Conservation (phyloP, 306 rosid species). For the Acacia melanoxylon region DNA sequence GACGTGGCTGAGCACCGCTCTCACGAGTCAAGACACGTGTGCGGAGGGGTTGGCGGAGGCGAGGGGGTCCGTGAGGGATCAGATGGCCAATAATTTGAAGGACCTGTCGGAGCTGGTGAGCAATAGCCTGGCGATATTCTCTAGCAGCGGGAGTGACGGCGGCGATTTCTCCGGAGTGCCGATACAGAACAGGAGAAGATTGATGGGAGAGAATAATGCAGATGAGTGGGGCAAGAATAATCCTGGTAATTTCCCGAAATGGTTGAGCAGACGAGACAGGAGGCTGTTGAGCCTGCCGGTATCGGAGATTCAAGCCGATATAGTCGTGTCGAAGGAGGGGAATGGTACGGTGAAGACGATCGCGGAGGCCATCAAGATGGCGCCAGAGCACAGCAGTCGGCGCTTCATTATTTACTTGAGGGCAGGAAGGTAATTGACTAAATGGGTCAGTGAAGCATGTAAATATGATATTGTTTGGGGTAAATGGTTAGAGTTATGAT, state of each 20-base stretch:
- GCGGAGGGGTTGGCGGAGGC: slow-evolving; percentile 57
- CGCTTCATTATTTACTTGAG: slow-evolving; percentile 70
- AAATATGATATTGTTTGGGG: not conserved
- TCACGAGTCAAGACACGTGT: slow-evolving; percentile 91
- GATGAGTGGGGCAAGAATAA: slow-evolving; percentile 26
- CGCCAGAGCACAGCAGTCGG: slow-evolving; percentile 56
- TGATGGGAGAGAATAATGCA: slow-evolving; percentile 34
- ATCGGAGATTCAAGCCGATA: slow-evolving; percentile 68
- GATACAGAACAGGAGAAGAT: slow-evolving; percentile 59
- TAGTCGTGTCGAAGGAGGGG: slow-evolving; percentile 64
- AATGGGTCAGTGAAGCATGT: not conserved
- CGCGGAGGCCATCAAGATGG: slow-evolving; percentile 72
- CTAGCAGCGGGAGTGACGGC: slow-evolving; percentile 26
- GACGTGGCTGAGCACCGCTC: slow-evolving; percentile 90
- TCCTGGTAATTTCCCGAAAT: slow-evolving; percentile 57
- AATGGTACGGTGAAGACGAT: slow-evolving; percentile 62
- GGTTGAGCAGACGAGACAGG: slow-evolving; percentile 71
- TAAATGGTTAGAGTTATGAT: not conserved
- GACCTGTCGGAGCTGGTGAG: slow-evolving; percentile 81
- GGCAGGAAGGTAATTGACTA: slow-evolving; percentile 82
- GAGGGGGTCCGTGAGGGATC: slow-evolving; percentile 48
- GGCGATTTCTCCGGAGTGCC: slow-evolving; percentile 78
- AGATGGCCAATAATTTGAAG: slow-evolving; percentile 45
- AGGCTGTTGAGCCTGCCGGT: slow-evolving; percentile 57
- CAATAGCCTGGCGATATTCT: slow-evolving; percentile 73